phyloP scores from a whole-genome alignment of 73 alveolate species.

The Uronychia binucleata region DNA sequence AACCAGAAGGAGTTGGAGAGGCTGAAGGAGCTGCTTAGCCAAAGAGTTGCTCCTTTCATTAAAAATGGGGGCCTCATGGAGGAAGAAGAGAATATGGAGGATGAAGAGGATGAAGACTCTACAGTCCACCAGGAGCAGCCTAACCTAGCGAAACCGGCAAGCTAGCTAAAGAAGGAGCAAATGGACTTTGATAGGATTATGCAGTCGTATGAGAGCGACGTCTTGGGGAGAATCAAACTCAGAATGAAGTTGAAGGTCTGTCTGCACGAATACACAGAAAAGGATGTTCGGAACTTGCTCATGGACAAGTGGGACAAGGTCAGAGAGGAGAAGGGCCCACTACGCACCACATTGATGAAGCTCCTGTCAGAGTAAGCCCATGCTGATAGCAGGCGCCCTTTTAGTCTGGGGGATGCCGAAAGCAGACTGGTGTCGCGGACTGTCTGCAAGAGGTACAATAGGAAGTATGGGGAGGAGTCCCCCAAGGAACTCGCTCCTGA shows the following conservation, averaged over 20 bases:
- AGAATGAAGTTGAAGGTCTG: neutral
- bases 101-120: too few species aligned
- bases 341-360: too few species aligned
- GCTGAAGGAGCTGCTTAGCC: neutral
- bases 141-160: neutral
- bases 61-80: neutral
- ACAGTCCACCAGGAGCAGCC: too few species aligned
- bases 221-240: neutral
- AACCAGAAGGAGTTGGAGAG: slow-evolving; percentile 27
- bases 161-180: neutral
- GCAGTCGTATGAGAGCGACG: neutral
- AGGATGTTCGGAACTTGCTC: neutral
- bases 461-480: neutral
- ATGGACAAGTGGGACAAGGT: neutral
- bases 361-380: too few species aligned
- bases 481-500: too few species aligned
- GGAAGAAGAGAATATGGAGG: too few species aligned
- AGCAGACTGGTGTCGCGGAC: neutral
- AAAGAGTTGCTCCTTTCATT: neutral
- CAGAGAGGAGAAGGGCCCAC: too few species aligned
- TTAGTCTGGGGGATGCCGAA: neutral
- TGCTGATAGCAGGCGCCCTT: neutral
- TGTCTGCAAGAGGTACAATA: neutral
- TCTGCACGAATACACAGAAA: neutral
- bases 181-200: too few species aligned